Conservation (phyloP, 441 rosid genomes). For the Omphalea diandra region DNA sequence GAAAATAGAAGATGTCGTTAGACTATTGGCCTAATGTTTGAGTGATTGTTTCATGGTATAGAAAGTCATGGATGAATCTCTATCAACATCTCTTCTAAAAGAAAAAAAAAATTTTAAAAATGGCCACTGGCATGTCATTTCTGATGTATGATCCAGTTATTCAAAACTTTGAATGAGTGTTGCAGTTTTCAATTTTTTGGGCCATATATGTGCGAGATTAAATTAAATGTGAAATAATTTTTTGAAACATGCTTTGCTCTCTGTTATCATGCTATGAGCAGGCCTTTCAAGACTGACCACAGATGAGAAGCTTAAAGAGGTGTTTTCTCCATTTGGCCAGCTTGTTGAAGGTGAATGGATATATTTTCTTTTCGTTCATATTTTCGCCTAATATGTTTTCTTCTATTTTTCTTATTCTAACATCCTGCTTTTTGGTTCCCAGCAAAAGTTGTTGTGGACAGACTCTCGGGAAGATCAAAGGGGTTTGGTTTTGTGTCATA, state of each 20-base stretch:
- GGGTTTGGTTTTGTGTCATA: conserved; percentile 83
- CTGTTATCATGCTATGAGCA: conserved; percentile 30
- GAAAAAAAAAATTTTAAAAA: not conserved
- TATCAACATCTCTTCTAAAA: not conserved
- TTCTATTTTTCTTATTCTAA: not conserved
- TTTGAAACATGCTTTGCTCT: not conserved
- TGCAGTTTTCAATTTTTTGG: not conserved
- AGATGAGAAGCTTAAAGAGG: conserved; percentile 71
- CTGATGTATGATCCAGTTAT: not conserved
- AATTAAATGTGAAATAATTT: not conserved
- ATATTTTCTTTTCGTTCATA: not conserved
- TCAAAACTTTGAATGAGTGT: not conserved
- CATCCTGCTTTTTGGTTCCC: conserved; percentile 2
- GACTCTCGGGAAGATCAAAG: conserved; percentile 70
- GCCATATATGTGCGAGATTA: not conserved
- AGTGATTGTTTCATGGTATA: not conserved
- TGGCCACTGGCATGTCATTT: not conserved
- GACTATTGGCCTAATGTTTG: not conserved
- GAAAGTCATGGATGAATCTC: not conserved
- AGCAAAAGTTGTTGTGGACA: conserved; percentile 71
- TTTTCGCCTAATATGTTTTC: not conserved
- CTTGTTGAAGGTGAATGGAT: conserved; percentile 57
- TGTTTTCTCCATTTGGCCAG: conserved; percentile 76
- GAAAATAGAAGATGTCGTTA: not conserved
- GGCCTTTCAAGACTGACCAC: conserved; percentile 78